Evolutionary conservation across 164 flowering plant genomes (phyloP), one percentile per base, ranked within the genome.

Genomic region (Sextonia rubra): DNA sequence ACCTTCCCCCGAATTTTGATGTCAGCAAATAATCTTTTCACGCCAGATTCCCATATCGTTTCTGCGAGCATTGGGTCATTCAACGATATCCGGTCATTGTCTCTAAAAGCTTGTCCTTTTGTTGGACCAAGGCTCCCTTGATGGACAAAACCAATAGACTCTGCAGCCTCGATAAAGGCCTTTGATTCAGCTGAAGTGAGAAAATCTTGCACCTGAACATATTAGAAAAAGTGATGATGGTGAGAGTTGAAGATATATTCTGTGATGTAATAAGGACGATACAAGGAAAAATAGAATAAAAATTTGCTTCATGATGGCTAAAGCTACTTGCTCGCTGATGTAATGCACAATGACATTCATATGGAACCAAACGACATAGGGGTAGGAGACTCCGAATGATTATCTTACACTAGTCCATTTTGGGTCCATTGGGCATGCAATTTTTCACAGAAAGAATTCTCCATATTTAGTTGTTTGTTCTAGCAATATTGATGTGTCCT

Each of bases 41-140:
- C 90, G 64, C 98, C 98, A 77, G 93, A 87, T 37, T 87, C 80
- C 99, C 98, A 93, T 72, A 95, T 75, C 17, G 79, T 71, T 60
- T 83, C 82, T 25, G 98, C 99, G 70, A 95, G 97, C 73, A 70
- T 77, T 17, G 90, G 93, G 79, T 95, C 99, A 76, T 81, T 77
- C 66, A 91, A 86, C 56, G 99, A 83, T 37, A 90, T 82, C 22
- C 99, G 81, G 73, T 93, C 94, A 80, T 93, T 93, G 74, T 95
- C 99, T 82, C 99, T 85, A 66, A 81, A 93, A 60, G 99, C 99
- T 81, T 93, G 98, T 22, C 99, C 98, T 72, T 85, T 81, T 9
- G 91, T 71, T 20, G 99, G 98, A 47, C 98, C 98, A 77, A 85
- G 97, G 74, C 99, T 95, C 44, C 97, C 97, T 86, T 95, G 98